Conservation (phyloP, 495 filamentous ascomycete species). For the Penicillium riverlandense region DNA sequence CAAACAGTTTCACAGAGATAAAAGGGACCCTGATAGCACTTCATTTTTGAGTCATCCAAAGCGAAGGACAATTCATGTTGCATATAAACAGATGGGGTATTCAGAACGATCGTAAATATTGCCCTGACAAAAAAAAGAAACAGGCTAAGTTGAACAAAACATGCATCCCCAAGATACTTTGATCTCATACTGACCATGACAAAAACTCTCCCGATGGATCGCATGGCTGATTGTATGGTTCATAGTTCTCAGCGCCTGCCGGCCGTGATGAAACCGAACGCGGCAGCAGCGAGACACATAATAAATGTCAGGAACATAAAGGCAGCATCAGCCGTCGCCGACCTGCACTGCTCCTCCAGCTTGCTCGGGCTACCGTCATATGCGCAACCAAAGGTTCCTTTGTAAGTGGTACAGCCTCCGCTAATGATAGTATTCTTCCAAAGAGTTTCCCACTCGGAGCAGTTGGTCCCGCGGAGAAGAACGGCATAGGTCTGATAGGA, state of each 20-base stretch:
- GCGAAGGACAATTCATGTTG: no score
- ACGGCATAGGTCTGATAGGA: conserved; percentile 36
- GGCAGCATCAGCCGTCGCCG: neutral
- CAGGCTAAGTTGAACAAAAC: no score
- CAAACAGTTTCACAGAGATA: no score
- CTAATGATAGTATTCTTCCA: conserved; percentile 25
- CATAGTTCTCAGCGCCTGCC: neutral
- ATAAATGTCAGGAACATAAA: neutral
- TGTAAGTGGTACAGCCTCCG: conserved; percentile 14
- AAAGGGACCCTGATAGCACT: no score
- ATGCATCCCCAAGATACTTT: no score
- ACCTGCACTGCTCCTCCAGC: neutral
- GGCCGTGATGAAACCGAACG: neutral
- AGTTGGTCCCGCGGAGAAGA: conserved; percentile 27
- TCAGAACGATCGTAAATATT: no score
- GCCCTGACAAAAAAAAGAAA: no score
- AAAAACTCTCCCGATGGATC: no score
- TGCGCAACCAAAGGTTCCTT: neutral
- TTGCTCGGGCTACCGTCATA: neutral
- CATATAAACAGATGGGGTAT: no score
- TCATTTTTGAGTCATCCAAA: no score
- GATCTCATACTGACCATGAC: no score
- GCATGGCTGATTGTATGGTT: no score
- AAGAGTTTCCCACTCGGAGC: conserved; percentile 14
- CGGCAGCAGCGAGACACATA: neutral